Base-by-base conservation (phyloP, 2,329 filamentous ascomycete species). In the Madurella fahalii region DNA sequence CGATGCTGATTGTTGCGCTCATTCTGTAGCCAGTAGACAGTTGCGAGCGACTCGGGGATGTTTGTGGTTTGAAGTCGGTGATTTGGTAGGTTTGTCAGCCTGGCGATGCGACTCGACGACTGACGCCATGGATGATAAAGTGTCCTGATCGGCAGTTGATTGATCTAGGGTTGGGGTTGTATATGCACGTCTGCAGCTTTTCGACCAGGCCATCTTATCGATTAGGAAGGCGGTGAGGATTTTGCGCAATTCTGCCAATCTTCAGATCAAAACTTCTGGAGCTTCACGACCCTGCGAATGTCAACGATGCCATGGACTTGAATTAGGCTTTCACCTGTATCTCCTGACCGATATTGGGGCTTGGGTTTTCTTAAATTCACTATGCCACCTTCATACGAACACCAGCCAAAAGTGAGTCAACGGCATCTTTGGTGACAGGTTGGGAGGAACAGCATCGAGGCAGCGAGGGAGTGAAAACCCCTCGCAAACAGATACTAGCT, bases 1-100 rank as follows among this genome's bases (percentile, higher is more conserved):
- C 75, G 63, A 93, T 85, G 55, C 74, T 77, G 46, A 82, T 71
- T 20, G 74, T 73, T 43, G 69, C 69, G 54, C 71, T 73, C 78
- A 82, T 77, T 47, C 17, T 72, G 25, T 4, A 41, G 37, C 37
- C 40, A 37, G 11, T 45, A 34, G 25, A 4, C 25, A 7, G 25
- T 25, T 25, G 25, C 25, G 25, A 7, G 25, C 25, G 7, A 25
- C 25, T 7, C 7, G 25, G 25, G 7, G 3, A 25, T 25, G 4
- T 25, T 7, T 25, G 25, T 25, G 25, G 25, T 7, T 4, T 25
- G 25, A 25, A 25, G 25, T 7, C 25, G 25, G 25, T 7, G 7
- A 25, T 7, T 25, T 25, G 3, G 25, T 25, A 3, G 7, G 25
- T 25, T 37, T 37, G 34, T 4, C 34, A 12, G 34, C 34, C 9